Evolutionary conservation across 2,329 filamentous ascomycete genomes (phyloP), one percentile per base, ranked within the genome.

Genomic region (Huntiella bhutanensis): DNA sequence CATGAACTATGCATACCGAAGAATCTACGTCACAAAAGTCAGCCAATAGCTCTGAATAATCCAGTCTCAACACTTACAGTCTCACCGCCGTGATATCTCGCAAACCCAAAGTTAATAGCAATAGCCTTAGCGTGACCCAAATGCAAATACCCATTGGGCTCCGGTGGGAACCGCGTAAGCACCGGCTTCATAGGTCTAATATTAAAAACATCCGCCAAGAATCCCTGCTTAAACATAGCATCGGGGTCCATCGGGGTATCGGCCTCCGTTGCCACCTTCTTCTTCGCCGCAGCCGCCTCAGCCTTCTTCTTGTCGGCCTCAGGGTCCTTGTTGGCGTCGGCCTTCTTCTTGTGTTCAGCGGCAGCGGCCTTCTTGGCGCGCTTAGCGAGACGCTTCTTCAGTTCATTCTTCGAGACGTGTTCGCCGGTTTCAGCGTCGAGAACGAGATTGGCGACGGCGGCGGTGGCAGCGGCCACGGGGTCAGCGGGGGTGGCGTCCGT

Each of bases 61-160:
- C 19, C 7, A 16, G n/a, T 15, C 28, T 35, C n/a, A 50, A 13
- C 4, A 53, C 55, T 57, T 51, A 59, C 57, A 41, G 57, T 61
- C 51, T 78, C 68, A 49, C 88, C 88, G 33, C 80, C 81, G 58
- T 93, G 82, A 57, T 79, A 77, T 57, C 74, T 76, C 11, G 91
- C 88, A 59, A 95, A 96, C 5, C 88, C 88, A 63, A 96, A 96
- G 64, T 96, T 95, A 61, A 96, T 77, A 0, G 85, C 81, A 60
- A 96, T 95, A 16, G 91, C 88, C 66, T 96, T 96, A 53, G 82
- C 82, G 59, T 96, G 91, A 15, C 88, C 88, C 54, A 96, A 82
- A 58, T 95, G 87, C 7, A 95, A 72, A 59, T 81, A 95, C 46
- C 88, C 91, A 60, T 96, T 96, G 41, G 91, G 91, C 63, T 88